These are phyloP conservation scores for Geotrichum phurueaensis DNA, from an alignment of 1,139 yeast species.

Conservation along the genomic window DNA sequence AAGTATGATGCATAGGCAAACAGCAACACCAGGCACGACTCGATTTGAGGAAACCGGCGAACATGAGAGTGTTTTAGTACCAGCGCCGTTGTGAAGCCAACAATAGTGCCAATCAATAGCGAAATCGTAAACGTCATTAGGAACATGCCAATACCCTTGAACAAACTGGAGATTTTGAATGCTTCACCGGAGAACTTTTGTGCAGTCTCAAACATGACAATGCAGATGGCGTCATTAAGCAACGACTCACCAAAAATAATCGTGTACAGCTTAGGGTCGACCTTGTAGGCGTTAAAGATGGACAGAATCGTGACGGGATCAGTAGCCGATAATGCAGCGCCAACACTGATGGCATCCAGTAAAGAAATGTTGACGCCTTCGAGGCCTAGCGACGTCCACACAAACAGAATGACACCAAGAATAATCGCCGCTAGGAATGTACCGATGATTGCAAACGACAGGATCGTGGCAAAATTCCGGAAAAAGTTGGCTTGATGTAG, in stretches of 20 bases:
- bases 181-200: conserved; percentile 86
- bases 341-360: conserved; percentile 94
- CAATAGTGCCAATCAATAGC: conserved; percentile 80
- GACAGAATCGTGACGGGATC: conserved; percentile 97
- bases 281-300: conserved; percentile 94
- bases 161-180: conserved; percentile 67
- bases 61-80: conserved; percentile 88
- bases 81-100: conserved; percentile 85
- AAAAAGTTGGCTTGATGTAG: conserved; percentile 93
- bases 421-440: conserved; percentile 89
- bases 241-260: conserved; percentile 95
- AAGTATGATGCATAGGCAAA: conserved; percentile 95
- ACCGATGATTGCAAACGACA: conserved; percentile 95
- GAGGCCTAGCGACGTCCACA: conserved; percentile 88
- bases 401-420: conserved; percentile 71
- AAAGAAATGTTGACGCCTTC: conserved; percentile 85
- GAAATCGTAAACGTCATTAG: conserved; percentile 90
- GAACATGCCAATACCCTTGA: conserved; percentile 92
- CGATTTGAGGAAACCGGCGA: conserved; percentile 91
- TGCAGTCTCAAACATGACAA: conserved; percentile 98
- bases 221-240: conserved; percentile 94
- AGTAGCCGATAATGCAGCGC: conserved; percentile 96
- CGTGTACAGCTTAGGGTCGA: conserved; percentile 93
- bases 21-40: conserved; percentile 82
- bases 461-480: conserved; percentile 81